Evolutionary conservation across 148 eudicot species (phyloP), one percentile per base, ranked within the genome.

Genomic region (Persicaria maculosa): DNA sequence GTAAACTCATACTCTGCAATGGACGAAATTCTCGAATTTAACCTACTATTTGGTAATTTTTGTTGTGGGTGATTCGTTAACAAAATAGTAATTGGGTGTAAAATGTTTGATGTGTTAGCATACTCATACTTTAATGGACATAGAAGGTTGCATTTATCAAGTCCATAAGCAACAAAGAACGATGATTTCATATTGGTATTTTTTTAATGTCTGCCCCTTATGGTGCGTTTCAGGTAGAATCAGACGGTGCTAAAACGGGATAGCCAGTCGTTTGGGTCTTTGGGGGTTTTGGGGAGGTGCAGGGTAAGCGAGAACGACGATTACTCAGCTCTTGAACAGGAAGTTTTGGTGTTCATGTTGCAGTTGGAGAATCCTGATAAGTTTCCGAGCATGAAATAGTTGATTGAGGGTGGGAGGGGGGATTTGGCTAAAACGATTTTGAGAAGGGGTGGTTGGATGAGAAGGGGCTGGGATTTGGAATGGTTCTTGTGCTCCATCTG

Each of bases 401-500:
- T 92, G 61, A 58, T 81, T 72, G 76, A 81, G 5, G 90, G 81
- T 75, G 93, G 97, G 9, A 90, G 91, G 75, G 20, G 55, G 76
- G 97, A 90, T 83, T 92, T 92, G 85, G 90, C 80, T 50, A 85
- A 86, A 74, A 90, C 81, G 20, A 87, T 92, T 31, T 47, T 78
- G 74, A 81, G 69, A 77, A 85, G 73, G 73, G 96, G 96, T 55
- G 96, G 97, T 53, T 92, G 97, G 97, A 82, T 88, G 82, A 77
- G 88, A 40, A 64, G 86, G 59, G 97, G 97, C 11, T 93, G 97
- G 97, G 91, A 84, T 50, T 75, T 67, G 52, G 80, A 69, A 44
- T 69, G 68, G 72, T 68, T 57, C 59, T 78, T 77, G 82, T 16
- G 44, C 40, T 46, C 69, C 17, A 65, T 48, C 78, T 25, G 68